phyloP scores from a whole-genome alignment of 2,329 filamentous ascomycete genomes.

The Zasmidium angulare region DNA sequence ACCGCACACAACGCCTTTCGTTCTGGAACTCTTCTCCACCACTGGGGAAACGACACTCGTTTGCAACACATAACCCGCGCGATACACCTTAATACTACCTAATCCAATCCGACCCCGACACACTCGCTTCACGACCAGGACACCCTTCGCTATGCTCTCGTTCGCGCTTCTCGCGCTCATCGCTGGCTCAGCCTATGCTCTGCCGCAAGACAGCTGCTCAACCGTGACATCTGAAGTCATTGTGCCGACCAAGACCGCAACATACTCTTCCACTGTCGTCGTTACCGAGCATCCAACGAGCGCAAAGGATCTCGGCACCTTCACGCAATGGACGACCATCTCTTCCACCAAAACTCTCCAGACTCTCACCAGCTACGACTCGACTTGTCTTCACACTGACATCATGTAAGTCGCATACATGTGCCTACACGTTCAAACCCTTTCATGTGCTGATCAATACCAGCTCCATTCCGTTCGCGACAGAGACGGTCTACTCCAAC shows the following conservation, averaged over 20 bases:
- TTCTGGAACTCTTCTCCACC: neutral
- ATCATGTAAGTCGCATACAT: constrained; percentile 23
- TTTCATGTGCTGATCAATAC: constrained; percentile 4
- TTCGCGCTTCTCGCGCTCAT: constrained; percentile 23
- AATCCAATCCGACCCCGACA: neutral
- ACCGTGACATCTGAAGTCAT: constrained; percentile 30
- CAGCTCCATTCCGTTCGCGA: constrained; percentile 17
- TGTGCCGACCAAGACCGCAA: constrained; percentile 32
- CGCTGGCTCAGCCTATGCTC: constrained; percentile 23
- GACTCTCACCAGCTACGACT: constrained; percentile 29
- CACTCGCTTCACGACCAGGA: neutral
- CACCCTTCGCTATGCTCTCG: constrained; percentile 20
- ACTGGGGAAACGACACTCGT: constrained; percentile 2
- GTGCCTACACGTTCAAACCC: too few species aligned
- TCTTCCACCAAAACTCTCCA: constrained; percentile 30
- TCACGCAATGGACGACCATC: constrained; percentile 27
- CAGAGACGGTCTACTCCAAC: constrained; percentile 25
- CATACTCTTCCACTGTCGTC: constrained; percentile 29
- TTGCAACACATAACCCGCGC: constrained; percentile 7
- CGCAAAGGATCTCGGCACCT: constrained; percentile 29
- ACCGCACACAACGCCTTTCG: neutral
- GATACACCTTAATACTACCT: neutral
- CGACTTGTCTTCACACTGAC: constrained; percentile 23
- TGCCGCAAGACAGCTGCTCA: constrained; percentile 29
- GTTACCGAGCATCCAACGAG: constrained; percentile 26